These are phyloP conservation scores for Cucurbita argyrosperma DNA, from an alignment of 306 rosid genomes.

Conservation along the genomic window DNA sequence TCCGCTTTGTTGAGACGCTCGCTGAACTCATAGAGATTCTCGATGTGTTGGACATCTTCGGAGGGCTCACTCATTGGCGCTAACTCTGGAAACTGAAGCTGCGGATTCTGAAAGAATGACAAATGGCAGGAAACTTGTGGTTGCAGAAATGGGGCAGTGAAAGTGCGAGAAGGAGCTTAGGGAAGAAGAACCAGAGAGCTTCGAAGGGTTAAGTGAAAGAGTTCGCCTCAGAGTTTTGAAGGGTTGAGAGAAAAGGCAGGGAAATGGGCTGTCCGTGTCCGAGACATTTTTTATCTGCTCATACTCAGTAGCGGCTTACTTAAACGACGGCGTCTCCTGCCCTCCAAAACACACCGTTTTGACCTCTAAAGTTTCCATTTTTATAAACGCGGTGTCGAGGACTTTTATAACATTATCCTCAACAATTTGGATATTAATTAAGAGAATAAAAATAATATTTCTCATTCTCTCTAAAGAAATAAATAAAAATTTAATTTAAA, in stretches of 20 bases:
- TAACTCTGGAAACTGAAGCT: background rate
- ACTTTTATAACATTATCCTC: background rate
- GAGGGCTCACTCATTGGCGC: slow-evolving; percentile 52
- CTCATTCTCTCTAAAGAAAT: background rate
- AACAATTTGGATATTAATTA: background rate
- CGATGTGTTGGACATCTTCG: slow-evolving; percentile 58
- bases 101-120: background rate
- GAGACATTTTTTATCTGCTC: background rate
- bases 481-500: background rate
- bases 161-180: background rate
- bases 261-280: background rate
- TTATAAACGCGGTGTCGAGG: background rate
- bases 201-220: background rate
- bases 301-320: background rate
- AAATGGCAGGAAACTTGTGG: background rate
- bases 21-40: slow-evolving; percentile 82
- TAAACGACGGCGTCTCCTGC: background rate
- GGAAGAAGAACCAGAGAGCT: background rate
- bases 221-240: background rate
- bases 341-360: background rate
- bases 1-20: slow-evolving; percentile 78
- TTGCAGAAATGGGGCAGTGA: background rate
- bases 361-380: background rate
- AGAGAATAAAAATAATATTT: background rate
- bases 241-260: background rate